A percentile compares a stretch with the other conserved stretches of the same genome.
Conservation (phyloP, 371 early-diverging fungal species). For the Actinomucor elegans region DNA sequence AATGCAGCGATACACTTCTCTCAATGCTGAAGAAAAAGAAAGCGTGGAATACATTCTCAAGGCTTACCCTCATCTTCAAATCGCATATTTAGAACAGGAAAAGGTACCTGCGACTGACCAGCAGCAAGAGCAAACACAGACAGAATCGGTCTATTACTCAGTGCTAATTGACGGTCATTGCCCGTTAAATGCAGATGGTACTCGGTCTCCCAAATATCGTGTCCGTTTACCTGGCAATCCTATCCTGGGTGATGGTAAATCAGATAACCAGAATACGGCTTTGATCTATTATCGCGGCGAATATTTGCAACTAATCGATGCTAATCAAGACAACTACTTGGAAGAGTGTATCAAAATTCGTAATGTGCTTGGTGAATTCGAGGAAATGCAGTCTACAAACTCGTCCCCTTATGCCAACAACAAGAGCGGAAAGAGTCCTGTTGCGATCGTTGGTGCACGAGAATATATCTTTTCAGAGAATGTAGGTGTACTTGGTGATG, state of each 20-base stretch:
- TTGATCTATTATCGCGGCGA: conserved; percentile 86
- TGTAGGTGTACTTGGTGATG: conserved; percentile 86
- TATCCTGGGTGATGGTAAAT: conserved; percentile 93
- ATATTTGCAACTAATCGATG: conserved; percentile 83
- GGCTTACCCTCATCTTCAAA: conserved; percentile 77
- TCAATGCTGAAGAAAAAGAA: conserved; percentile 77
- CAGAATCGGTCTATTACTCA: conserved; percentile 60
- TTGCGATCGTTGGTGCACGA: conserved; percentile 91
- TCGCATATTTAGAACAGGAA: conserved; percentile 78
- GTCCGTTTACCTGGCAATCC: conserved; percentile 86
- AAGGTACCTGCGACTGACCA: conserved; percentile 15
- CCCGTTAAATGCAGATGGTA: conserved; percentile 57
- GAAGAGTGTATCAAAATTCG: conserved; percentile 89
- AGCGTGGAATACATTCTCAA: conserved; percentile 76
- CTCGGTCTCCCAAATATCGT: conserved; percentile 70
- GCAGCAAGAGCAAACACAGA: conserved; percentile 41
- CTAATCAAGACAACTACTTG: conserved; percentile 91
- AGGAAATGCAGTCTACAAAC: conserved; percentile 54
- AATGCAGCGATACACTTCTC: conserved; percentile 82
- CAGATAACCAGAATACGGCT: conserved; percentile 88
- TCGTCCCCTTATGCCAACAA: conserved; percentile 62
- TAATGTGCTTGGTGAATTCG: conserved; percentile 85
- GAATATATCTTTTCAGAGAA: conserved; percentile 92
- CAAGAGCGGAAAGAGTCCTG: conserved; percentile 61
- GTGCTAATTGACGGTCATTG: conserved; percentile 79